Conservation (phyloP, 2,329 filamentous ascomycete species). For the Xylariales sp. region DNA sequence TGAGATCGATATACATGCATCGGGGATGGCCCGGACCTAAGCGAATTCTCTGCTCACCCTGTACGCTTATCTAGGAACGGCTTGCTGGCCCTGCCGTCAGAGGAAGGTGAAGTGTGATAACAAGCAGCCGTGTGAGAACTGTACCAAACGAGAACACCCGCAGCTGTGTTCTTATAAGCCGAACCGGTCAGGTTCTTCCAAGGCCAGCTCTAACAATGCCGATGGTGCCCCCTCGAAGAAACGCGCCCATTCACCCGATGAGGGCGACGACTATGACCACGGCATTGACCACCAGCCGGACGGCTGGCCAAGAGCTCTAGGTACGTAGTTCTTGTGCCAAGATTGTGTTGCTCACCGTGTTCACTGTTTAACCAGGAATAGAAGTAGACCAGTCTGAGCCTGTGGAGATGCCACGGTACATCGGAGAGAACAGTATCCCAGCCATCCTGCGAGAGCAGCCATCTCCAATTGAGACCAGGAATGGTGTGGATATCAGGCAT, state of each 20-base stretch:
- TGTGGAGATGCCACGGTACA: constrained; percentile 53
- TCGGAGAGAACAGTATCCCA: constrained; percentile 65
- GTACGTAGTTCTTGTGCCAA: constrained; percentile 15
- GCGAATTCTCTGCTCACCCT: no score
- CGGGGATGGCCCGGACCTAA: no score
- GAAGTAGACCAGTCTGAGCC: constrained; percentile 46
- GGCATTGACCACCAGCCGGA: constrained; percentile 28
- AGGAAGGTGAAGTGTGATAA: constrained; percentile 68
- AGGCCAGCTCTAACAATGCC: constrained; percentile 25
- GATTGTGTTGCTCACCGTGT: not conserved
- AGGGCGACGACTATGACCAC: constrained; percentile 28
- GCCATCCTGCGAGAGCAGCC: constrained; percentile 61
- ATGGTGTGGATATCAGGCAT: constrained; percentile 53
- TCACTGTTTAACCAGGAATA: not conserved
- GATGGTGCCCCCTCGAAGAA: constrained; percentile 30
- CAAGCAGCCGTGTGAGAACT: constrained; percentile 65
- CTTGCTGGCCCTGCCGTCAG: constrained; percentile 64
- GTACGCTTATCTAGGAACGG: constrained; percentile 37
- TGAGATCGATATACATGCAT: no score
- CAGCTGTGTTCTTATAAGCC: constrained; percentile 65
- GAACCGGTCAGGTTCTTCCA: constrained; percentile 41
- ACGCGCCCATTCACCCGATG: constrained; percentile 39
- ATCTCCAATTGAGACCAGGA: constrained; percentile 45
- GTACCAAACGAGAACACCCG: constrained; percentile 61
- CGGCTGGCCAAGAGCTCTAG: constrained; percentile 25